Evolutionary conservation across 2,329 filamentous ascomycete genomes (phyloP), one percentile per base, ranked within the genome.

Genomic region (Hypoxylon sp.): DNA sequence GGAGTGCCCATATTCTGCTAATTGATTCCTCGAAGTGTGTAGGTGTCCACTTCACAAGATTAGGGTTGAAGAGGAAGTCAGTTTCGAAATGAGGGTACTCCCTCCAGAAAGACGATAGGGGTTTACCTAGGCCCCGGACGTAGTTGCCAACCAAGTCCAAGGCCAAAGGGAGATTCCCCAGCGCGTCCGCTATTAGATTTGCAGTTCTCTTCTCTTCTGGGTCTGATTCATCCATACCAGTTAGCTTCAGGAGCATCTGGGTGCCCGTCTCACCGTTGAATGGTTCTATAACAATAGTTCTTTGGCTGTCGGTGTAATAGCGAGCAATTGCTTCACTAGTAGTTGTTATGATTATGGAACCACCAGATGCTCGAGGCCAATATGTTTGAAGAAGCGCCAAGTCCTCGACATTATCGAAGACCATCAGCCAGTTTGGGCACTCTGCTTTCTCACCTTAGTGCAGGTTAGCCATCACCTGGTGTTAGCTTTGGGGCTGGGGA

Each of bases 351-450:
- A 53, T 41, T 5, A 53, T 21, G 9, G 50, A 53, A 21, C 50
- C 50, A 3, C 23, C 37, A 41, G 32, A 53, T 8, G 14, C 21
- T 16, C n/a, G 50, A 41, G 50, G 50, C 50, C 32, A 53, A 21
- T 53, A 53, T 2, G 34, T 2, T 11, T 41, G 32, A 19, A 53
- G 50, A 29, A 41, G 50, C 16, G 34, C n/a, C 8, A 19, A 19
- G 9, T 53, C 50, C 6, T 53, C 50, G 16, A 53, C 50, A 8
- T 53, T 53, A 41, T 53, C 50, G 6, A 53, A 53, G 14, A 53
- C 37, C n/a, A 53, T 41, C 3, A 53, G 50, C 50, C 50, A 53
- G 8, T 53, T 29, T 0, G n/a, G 14, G 5, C 14, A 14, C n/a
- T 29, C 12, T 5, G 19, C 34, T 41, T 41, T 12, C 21, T 41